Evolutionary conservation across 2,329 filamentous ascomycete genomes (phyloP), one percentile per base, ranked within the genome.

Genomic region (Venturia carpophila): DNA sequence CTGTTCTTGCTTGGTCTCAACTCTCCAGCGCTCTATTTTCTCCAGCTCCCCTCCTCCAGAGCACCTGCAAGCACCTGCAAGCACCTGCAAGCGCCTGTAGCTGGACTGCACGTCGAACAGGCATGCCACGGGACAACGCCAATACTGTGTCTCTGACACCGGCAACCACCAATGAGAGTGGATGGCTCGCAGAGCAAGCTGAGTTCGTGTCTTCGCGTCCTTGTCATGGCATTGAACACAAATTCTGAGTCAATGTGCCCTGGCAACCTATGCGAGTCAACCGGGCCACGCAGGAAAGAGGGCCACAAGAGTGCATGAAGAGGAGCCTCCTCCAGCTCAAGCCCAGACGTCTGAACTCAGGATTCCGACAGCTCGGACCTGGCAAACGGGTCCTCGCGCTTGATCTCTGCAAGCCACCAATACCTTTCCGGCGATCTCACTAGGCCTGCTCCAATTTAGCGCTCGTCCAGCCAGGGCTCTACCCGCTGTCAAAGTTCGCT

Each of bases 371-470:
- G 52, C 52, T 58, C 52, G 52, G 52, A 39, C 52, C n/a, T n/a
- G n/a, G n/a, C n/a, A n/a, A n/a, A n/a, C 52, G 52, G 13, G 10
- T 58, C 52, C 52, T 37, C 52, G 52, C 49, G 49, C 49, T 34
- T 56, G 49, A 56, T 56, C 49, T 56, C 52, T 58, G 52, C 52
- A 58, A 58, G 52, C 52, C 52, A 37, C 52, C 52, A 58, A 39
- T 58, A 55, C 49, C 17, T 37, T 39, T 58, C 52, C 52, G 15
- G 52, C 30, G 6, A 37, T 58, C 30, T 11, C 2, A 37, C 2
- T 5, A 56, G 3, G 24, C 24, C 49, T 34, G 21, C 10, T n/a
- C n/a, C 24, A 19, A 19, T 13, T 17, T 56, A 17, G 49, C 21
- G 49, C 49, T 17, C 21, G 6, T n/a, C 49, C 5, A 27, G 2